Evolutionary conservation across 2,329 filamentous ascomycete genomes (phyloP), one percentile per base, ranked within the genome.

Genomic region (Beauveria sp.): DNA sequence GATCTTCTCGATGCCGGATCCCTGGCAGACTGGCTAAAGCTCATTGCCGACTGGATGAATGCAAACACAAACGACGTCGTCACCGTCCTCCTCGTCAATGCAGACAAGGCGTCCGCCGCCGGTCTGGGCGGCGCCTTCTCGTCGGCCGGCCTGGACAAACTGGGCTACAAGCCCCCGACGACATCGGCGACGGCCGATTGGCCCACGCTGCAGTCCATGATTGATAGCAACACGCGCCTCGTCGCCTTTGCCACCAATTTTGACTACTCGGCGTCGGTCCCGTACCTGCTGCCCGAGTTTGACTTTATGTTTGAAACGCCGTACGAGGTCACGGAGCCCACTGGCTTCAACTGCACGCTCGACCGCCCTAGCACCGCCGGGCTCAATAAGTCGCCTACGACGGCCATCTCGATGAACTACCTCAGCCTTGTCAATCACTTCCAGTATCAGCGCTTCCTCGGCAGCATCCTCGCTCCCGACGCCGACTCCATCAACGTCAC

Each of bases 351-450:
- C 72, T 95, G 90, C 78, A 82, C 79, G 0, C 80, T 90, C 4
- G 79, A 88, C 69, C 85, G 90, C 0, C 90, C 90, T 0, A 73
- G 80, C 0, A 55, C 28, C 8, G 59, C 34, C 22, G 50, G 24
- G 12, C 72, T 73, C 6, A 75, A 86, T 40, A 71, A 74, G 24
- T 70, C 77, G 3, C 80, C 80, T 54, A 69, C 80, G 18, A 68
- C 77, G 1, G 89, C 88, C 1, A 69, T 89, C 28, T 69, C 77
- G 0, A 78, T 79, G 1, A 83, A 83, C 66, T 81, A 85, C 67
- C 80, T 95, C 71, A 85, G 89, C 28, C 77, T 95, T 10, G 81
- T 90, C 77, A 95, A 95, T 78, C 90, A 95, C 76, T 93, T 95
- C 77, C 81, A 88, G 59, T 87, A 93, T 76, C 76, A 80, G 62